Percentiles rank a stretch among this genome's conserved stretches.
Evolutionary conservation across 257 asterid species (phyloP).

Genomic region (Cordia subcordata): DNA sequence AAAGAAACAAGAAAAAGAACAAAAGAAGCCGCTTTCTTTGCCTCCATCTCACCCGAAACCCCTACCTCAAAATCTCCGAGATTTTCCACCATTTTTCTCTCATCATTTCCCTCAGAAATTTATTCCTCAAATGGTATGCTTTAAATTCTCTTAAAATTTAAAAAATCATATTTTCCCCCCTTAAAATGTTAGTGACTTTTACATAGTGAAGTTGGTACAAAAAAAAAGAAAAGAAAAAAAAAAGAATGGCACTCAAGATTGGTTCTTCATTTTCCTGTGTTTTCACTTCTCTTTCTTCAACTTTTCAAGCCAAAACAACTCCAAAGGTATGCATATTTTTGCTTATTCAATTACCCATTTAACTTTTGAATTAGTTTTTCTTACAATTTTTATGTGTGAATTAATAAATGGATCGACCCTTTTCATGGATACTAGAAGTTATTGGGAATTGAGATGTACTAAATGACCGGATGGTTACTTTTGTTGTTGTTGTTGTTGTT

Average conservation of each 20-base stretch:
- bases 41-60: slow-evolving; percentile 7
- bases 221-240: slow-evolving; percentile 6
- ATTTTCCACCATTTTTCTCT: too few relatives aligned
- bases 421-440: too few relatives aligned
- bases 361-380: neutral
- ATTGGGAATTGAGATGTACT: too few relatives aligned
- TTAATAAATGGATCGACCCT: too few relatives aligned
- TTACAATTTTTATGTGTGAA: neutral
- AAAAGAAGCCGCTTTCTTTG: slow-evolving; percentile 25
- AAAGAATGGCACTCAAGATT: slow-evolving; percentile 42
- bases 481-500: too few relatives aligned
- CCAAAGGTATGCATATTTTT: slow-evolving; percentile 30
- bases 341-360: neutral
- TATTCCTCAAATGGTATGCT: too few relatives aligned
- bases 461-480: too few relatives aligned
- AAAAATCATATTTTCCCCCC: too few relatives aligned
- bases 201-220: neutral
- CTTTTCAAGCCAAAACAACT: slow-evolving; percentile 31
- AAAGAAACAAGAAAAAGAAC: slow-evolving; percentile 1
- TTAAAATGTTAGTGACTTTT: neutral
- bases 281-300: slow-evolving; percentile 38
- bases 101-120: too few relatives aligned
- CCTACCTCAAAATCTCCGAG: slow-evolving; percentile 21
- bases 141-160: too few relatives aligned
- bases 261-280: slow-evolving; percentile 41